Evolutionary conservation across 2,329 filamentous ascomycete genomes (phyloP), one percentile per base, ranked within the genome.

Genomic region (Hymenoscyphus repandus): DNA sequence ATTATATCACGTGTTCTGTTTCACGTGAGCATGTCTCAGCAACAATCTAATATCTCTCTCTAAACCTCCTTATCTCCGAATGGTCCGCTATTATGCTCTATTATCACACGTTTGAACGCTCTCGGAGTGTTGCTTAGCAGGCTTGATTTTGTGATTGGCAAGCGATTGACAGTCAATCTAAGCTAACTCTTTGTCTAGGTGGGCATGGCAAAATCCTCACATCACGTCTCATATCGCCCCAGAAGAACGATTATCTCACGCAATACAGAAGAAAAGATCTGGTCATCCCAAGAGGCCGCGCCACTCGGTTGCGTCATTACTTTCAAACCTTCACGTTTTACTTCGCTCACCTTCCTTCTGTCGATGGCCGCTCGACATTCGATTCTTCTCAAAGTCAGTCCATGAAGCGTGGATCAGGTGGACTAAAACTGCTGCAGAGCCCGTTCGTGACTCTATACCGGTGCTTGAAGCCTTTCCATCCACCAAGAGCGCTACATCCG

Each of bases 191-290:
- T 9, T 15, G 22, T 33, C 22, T 18, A 92, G 88, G 75, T 96
- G 92, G 92, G 91, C 92, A 36, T 86, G 95, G 76, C 88, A 88
- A 58, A 90, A 97, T 65, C 82, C 90, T 1, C 86, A 93, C 64
- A 68, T 85, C 32, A 91, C 91, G 5, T 74, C 86, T 32, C 90
- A 95, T 65, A 90, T 96, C 51, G 78, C 86, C 11, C 69, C 76
- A 11, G 74, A 78, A 31, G 76, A 81, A 37, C 76, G 83, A n/a
- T 73, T 88, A 33, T 72, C 77, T 1, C 64, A 75, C 43, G 68
- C 78, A 61, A 79, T 71, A 0, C 66, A 70, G 47, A 72, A 64
- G 45, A 83, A 80, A 65, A 69, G 69, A 45, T 78, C 74, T 32
- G 76, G 78, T 10, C 77, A 74, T 13, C 78, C 80, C 3, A 77